Evolutionary conservation across 176 grass and related monocot species (phyloP).

Genomic region (Raddia distichophylla): DNA sequence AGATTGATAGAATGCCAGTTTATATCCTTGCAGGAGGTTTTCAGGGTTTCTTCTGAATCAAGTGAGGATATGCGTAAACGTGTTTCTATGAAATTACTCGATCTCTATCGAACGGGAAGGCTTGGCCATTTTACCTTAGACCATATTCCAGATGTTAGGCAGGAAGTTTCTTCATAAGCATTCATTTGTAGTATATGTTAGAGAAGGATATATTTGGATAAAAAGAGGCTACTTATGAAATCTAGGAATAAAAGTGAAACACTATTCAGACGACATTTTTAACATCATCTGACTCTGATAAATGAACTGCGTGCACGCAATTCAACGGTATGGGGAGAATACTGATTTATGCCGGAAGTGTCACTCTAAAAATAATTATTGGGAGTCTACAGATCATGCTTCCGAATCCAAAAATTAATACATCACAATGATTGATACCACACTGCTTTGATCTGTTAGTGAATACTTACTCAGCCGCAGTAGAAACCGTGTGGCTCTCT

Average conservation of each 20-base stretch:
- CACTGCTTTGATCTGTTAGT: constrained; percentile 9
- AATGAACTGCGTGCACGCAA: background rate
- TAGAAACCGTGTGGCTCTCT: constrained; percentile 41
- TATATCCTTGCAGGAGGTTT: constrained; percentile 52
- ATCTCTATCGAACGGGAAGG: constrained; percentile 75
- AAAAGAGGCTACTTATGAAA: background rate
- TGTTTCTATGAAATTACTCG: constrained; percentile 60
- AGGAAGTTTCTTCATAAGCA: constrained; percentile 35
- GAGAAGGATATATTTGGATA: constrained; percentile 18
- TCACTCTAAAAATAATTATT: constrained; percentile 22
- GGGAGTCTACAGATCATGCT: constrained; percentile 1
- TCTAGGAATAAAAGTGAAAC: background rate
- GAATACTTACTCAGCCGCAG: constrained; percentile 43
- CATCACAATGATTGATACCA: background rate
- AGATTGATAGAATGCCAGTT: constrained; percentile 64
- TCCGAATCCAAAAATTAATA: constrained; percentile 27
- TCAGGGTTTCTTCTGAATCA: constrained; percentile 43
- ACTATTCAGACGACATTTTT: background rate
- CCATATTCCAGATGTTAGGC: constrained; percentile 36
- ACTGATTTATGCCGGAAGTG: background rate
- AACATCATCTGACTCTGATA: background rate
- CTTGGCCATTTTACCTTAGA: constrained; percentile 76
- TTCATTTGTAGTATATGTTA: background rate
- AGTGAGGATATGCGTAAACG: constrained; percentile 47
- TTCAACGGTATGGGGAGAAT: background rate